Evolutionary conservation across 1,139 yeast species (phyloP).

Genomic region (Scheffersomyces illinoinensis): DNA sequence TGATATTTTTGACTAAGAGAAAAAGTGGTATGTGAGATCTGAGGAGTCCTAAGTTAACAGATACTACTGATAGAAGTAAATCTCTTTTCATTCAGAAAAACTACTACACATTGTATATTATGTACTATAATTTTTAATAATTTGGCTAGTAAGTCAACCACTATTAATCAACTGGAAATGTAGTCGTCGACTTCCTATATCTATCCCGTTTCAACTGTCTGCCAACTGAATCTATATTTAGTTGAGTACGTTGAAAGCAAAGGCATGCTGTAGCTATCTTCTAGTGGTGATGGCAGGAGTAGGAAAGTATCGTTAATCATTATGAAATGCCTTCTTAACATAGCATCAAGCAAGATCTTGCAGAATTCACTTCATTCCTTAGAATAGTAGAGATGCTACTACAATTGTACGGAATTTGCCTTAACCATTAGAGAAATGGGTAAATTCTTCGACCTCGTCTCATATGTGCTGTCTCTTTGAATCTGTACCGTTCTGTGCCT

Average conservation of each 20-base stretch:
- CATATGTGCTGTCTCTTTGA: conserved; percentile 41
- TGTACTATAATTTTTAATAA: background rate
- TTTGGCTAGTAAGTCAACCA: background rate
- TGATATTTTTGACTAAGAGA: background rate
- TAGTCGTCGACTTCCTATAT: background rate
- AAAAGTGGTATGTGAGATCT: background rate
- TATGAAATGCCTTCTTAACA: background rate
- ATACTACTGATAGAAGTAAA: background rate
- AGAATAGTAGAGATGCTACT: background rate
- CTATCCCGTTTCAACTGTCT: background rate
- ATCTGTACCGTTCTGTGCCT: conserved; percentile 31
- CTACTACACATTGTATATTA: background rate
- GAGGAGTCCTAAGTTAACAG: background rate
- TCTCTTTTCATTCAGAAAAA: background rate
- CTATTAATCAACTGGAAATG: background rate
- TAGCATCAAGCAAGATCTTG: background rate
- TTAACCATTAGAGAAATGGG: background rate
- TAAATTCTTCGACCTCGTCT: background rate
- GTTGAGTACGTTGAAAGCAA: background rate
- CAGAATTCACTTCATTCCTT: too few relatives aligned
- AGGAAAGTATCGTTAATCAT: background rate
- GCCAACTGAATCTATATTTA: background rate
- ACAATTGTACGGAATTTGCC: background rate
- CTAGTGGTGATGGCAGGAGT: background rate
- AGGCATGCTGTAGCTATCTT: background rate